Percentiles rank a stretch among this genome's conserved stretches.
phyloP scores from a whole-genome alignment of 441 rosid species.

The Euphorbia corollata region DNA sequence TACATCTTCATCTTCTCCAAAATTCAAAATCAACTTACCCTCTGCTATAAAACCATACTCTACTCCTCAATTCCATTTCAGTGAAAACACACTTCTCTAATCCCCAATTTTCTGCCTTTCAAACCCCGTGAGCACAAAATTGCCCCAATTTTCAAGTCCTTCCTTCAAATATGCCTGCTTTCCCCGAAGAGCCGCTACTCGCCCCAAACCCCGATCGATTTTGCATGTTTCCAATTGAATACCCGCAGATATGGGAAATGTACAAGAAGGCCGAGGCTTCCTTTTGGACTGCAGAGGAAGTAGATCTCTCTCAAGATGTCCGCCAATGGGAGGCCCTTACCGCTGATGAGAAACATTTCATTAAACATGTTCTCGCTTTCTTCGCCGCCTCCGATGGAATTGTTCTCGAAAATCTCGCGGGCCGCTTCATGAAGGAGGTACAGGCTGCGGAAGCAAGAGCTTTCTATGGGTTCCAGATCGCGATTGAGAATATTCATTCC shows the following conservation, averaged over 20 bases:
- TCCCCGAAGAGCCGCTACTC: slow-evolving; percentile 28
- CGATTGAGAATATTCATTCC: slow-evolving; percentile 52
- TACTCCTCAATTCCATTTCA: not conserved
- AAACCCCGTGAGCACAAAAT: not conserved
- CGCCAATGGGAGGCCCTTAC: slow-evolving; percentile 28
- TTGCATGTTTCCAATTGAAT: slow-evolving; percentile 34
- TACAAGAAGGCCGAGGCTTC: slow-evolving; percentile 39
- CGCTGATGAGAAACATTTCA: slow-evolving; percentile 30
- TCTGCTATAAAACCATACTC: slow-evolving; percentile 6
- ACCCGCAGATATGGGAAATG: slow-evolving; percentile 34
- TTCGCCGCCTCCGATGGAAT: slow-evolving; percentile 34
- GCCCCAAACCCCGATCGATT: slow-evolving; percentile 26
- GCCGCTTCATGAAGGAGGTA: slow-evolving; percentile 34
- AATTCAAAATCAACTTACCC: slow-evolving; percentile 12
- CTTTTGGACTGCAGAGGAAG: slow-evolving; percentile 36
- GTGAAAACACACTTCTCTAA: not conserved
- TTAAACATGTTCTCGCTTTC: slow-evolving; percentile 34
- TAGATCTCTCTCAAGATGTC: slow-evolving; percentile 29
- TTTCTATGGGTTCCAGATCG: slow-evolving; percentile 50
- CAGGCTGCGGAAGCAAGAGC: slow-evolving; percentile 39
- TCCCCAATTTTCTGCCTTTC: not conserved
- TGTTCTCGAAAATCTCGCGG: slow-evolving; percentile 33
- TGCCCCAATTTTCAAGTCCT: not conserved
- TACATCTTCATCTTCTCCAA: slow-evolving; percentile 17
- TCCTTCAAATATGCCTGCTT: slow-evolving; percentile 21